phyloP scores from a whole-genome alignment of 2,329 filamentous ascomycete genomes.

The Penicillium frequentans region DNA sequence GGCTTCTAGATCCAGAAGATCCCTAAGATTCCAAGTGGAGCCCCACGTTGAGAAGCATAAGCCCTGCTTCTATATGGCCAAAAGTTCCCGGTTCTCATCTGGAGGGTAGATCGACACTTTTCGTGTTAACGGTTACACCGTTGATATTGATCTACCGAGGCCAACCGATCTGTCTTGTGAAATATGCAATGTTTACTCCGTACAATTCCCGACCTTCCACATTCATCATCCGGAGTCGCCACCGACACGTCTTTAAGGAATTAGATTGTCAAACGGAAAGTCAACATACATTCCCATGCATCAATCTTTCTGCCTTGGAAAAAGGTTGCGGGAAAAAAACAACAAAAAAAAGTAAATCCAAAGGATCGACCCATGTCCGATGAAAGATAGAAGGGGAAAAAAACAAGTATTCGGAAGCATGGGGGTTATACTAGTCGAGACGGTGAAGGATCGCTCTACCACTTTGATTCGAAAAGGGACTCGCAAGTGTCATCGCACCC shows the following conservation, averaged over 20 bases:
- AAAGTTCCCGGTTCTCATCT: not conserved
- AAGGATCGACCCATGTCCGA: not conserved
- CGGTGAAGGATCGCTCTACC: not conserved
- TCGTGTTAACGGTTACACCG: not conserved
- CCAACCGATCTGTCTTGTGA: constrained; percentile 17
- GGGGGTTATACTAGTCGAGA: not conserved
- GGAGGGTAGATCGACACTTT: constrained; percentile 1
- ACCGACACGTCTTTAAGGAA: constrained; percentile 1
- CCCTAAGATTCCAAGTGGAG: constrained; percentile 16
- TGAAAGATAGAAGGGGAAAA: not conserved
- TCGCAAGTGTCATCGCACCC: not conserved
- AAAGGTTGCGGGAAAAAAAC: not conserved
- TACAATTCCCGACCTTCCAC: constrained; percentile 6
- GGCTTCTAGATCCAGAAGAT: constrained; percentile 17
- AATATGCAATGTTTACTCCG: not conserved
- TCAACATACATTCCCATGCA: not conserved
- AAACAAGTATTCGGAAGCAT: not conserved
- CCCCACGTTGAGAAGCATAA: constrained; percentile 22
- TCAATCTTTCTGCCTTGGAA: constrained; percentile 5
- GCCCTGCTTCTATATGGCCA: not conserved
- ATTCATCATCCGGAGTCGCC: constrained; percentile 8
- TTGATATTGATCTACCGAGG: constrained; percentile 10
- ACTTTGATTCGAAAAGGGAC: constrained; percentile 2
- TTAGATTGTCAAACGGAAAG: not conserved
- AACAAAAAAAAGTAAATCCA: not conserved